Evolutionary conservation across 768 basidiomycete species (phyloP).

Genomic region (Trametes villosa): DNA sequence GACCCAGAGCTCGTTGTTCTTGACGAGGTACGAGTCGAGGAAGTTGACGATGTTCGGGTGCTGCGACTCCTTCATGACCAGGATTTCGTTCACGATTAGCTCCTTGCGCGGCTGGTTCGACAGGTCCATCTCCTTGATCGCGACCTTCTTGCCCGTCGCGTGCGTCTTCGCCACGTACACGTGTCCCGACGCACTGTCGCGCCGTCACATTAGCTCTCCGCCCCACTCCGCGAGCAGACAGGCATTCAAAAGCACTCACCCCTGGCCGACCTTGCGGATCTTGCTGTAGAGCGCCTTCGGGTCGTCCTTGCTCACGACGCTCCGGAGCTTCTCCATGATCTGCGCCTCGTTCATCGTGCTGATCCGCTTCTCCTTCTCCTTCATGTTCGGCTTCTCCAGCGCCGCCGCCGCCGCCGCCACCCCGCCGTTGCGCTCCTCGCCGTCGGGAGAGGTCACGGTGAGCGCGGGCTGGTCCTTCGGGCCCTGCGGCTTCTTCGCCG

Average conservation of each 20-base stretch:
- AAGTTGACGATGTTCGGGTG: constrained; percentile 98
- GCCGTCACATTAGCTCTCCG: neutral
- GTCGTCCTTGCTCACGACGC: constrained; percentile 85
- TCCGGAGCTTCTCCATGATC: constrained; percentile 95
- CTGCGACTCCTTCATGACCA: constrained; percentile 98
- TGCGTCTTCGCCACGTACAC: constrained; percentile 97
- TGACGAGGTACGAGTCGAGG: constrained; percentile 87
- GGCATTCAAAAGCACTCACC: constrained; percentile 57
- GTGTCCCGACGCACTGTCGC: constrained; percentile 87
- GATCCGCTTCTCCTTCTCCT: constrained; percentile 81
- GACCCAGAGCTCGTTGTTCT: constrained; percentile 91
- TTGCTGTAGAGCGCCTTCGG: constrained; percentile 91
- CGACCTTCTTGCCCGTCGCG: constrained; percentile 83
- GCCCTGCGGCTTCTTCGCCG: constrained; percentile 58
- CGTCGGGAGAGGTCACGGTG: constrained; percentile 51
- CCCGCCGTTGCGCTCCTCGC: constrained; percentile 50
- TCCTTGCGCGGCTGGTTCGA: constrained; percentile 96
- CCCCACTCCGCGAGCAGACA: neutral
- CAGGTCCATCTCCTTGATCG: constrained; percentile 98
- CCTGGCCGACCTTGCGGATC: constrained; percentile 99
- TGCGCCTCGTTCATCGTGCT: constrained; percentile 97
- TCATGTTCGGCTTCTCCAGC: constrained; percentile 64
- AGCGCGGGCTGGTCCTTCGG: constrained; percentile 42
- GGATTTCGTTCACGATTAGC: constrained; percentile 95
- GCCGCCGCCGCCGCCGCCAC: constrained; percentile 75